Evolutionary conservation across 257 asterid species (phyloP), one percentile per base, ranked within the genome.

Genomic region (Ajuga chamaepitys): DNA sequence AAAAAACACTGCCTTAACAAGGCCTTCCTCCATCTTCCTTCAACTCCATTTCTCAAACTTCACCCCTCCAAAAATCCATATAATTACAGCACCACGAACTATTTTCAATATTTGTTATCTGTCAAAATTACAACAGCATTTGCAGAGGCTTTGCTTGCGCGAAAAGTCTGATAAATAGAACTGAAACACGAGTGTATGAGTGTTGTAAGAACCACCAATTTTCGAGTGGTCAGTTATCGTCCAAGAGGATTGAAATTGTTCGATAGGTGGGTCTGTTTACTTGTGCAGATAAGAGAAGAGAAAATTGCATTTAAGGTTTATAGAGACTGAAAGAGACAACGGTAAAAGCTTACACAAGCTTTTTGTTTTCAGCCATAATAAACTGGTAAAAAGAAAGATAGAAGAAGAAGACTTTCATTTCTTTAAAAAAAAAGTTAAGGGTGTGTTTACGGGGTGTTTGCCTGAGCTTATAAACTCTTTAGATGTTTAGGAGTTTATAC

Each of bases 191-290:
- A 66, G 70, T 26, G 54, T 58, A n/a, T n/a, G n/a, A n/a, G 75
- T 46, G 64, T 51, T 48, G 34, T 58, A 0, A 62, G 75, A 81
- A 79, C 94, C 98, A 88, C 98, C 77, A 65, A 63, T 81, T 77
- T 80, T 80, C 79, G 80, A 77, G 94, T 88, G 96, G 98, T 25
- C 75, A 81, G 71, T 59, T 77, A 84, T 83, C 78, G 50, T 77
- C 86, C 86, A 84, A 72, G 75, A 81, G 68, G 86, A 80, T 81
- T 82, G 85, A 77, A 74, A 60, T 64, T 67, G 77, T 25, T 10
- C 20, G 41, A 40, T n/a, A n/a, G 64, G 78, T 70, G 79, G 79
- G 79, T 57, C 68, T 73, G 26, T 17, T 64, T 62, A 21, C 69
- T 65, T 57, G 44, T 56, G 69, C 64, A 58, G 81, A 55, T 72